Percentiles rank a stretch among this genome's conserved stretches.
These are phyloP conservation scores for Talaromyces pinophilus DNA, from an alignment of 2,329 filamentous ascomycete genomes.

Conservation along the genomic window DNA sequence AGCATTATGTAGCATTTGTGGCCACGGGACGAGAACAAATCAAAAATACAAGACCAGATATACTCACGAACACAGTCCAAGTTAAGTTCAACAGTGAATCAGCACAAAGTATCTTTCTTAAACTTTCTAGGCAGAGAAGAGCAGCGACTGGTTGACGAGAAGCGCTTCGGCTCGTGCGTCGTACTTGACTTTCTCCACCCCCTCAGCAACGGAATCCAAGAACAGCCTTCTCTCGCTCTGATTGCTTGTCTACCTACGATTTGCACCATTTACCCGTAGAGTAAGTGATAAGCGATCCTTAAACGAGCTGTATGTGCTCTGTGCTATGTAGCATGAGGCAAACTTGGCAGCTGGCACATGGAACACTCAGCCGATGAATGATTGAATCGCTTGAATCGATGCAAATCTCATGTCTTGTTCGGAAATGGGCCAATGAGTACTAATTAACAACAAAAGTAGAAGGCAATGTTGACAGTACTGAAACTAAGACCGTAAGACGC, in stretches of 20 bases:
- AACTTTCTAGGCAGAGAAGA: not conserved
- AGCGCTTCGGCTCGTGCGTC: slow-evolving; percentile 17
- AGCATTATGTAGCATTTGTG: not conserved
- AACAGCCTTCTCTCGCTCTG: not conserved
- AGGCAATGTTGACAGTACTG: slow-evolving; percentile 1
- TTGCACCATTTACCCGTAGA: not conserved
- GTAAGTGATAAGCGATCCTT: slow-evolving; percentile 7
- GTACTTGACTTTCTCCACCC: slow-evolving; percentile 10
- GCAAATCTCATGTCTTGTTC: not conserved
- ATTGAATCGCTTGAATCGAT: not conserved
- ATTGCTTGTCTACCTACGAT: slow-evolving; percentile 2
- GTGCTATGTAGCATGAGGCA: not conserved
- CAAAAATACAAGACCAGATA: not conserved
- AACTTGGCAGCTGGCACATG: not conserved
- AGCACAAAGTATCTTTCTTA: slow-evolving; percentile 3
- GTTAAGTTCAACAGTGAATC: not conserved
- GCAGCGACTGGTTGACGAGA: slow-evolving; percentile 4
- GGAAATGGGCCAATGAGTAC: not conserved
- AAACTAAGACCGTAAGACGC: not conserved
- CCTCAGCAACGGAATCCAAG: slow-evolving; percentile 5
- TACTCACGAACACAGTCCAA: not conserved
- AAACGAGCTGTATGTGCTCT: not conserved
- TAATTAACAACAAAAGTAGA: not conserved
- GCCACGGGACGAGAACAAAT: not conserved
- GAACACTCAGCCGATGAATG: slow-evolving; percentile 1